Percentiles rank a stretch among this genome's conserved stretches.
Evolutionary conservation across 1,139 yeast genomes (phyloP).

Genomic region (Taphrina deformans): DNA sequence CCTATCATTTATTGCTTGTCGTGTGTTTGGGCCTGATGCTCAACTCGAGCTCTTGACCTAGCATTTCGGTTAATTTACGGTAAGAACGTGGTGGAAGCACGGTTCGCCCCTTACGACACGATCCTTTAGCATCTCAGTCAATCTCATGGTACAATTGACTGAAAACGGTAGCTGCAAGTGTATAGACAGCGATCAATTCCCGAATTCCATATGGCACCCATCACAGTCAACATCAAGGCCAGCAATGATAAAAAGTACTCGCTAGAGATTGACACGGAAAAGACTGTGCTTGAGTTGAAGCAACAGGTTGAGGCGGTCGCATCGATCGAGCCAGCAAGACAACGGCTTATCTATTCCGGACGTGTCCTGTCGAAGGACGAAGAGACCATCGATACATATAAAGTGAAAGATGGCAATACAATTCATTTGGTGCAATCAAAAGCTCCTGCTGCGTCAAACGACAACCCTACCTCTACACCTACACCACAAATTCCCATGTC

Average conservation of each 20-base stretch:
- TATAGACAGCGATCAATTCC: neutral
- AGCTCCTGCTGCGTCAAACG: slow-evolving; percentile 43
- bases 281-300: slow-evolving; percentile 70
- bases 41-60: too few species aligned
- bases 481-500: slow-evolving; percentile 66
- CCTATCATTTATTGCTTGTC: too few species aligned
- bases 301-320: slow-evolving; percentile 59
- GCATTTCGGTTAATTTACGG: neutral
- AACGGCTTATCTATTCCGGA: slow-evolving; percentile 89
- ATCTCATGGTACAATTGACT: neutral
- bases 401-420: slow-evolving; percentile 81
- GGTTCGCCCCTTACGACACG: slow-evolving; percentile 8
- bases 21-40: too few species aligned
- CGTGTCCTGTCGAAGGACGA: slow-evolving; percentile 77
- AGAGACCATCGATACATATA: slow-evolving; percentile 72
- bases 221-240: slow-evolving; percentile 54
- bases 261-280: slow-evolving; percentile 55
- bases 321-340: slow-evolving; percentile 70
- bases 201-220: slow-evolving; percentile 30
- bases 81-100: slow-evolving; percentile 6
- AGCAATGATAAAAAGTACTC: slow-evolving; percentile 67
- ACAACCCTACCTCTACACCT: slow-evolving; percentile 45
- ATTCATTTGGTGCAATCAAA: slow-evolving; percentile 78
- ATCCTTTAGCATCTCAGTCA: neutral
- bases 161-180: neutral